Percentiles rank a stretch among this genome's conserved stretches.
These are phyloP conservation scores for Leccinum obscurum DNA, from an alignment of 768 basidiomycete species.

Conservation along the genomic window DNA sequence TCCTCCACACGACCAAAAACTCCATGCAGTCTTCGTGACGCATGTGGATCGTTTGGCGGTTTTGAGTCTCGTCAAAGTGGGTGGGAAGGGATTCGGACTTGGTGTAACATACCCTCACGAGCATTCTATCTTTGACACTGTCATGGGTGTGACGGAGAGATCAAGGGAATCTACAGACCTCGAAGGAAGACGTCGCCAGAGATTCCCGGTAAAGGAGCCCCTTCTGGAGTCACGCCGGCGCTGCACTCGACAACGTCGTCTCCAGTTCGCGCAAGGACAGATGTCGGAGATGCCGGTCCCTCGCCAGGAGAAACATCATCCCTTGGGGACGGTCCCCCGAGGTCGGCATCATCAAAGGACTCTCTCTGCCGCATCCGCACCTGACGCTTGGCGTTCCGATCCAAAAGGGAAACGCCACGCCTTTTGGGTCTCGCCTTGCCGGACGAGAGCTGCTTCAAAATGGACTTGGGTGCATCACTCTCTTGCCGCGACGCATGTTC, in stretches of 20 bases:
- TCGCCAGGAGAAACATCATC: conserved; percentile 20
- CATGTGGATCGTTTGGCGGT: conserved; percentile 63
- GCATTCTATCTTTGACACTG: conserved; percentile 74
- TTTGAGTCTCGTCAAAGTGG: conserved; percentile 64
- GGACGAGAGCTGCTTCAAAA: conserved; percentile 23
- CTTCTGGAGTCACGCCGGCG: conserved; percentile 52
- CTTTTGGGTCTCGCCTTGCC: conserved; percentile 8
- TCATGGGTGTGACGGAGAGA: conserved; percentile 14
- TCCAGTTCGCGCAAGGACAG: conserved; percentile 66
- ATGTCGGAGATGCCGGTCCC: conserved; percentile 52
- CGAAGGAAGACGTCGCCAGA: conserved; percentile 66
- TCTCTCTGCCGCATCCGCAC: conserved; percentile 18
- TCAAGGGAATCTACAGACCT: conserved; percentile 48
- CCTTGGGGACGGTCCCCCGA: not conserved
- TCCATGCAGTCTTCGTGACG: conserved; percentile 73
- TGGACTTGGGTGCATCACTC: conserved; percentile 21
- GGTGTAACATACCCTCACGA: conserved; percentile 73
- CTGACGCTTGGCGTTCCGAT: conserved; percentile 13
- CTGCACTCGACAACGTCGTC: conserved; percentile 60
- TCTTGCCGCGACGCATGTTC: conserved; percentile 10
- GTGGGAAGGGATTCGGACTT: conserved; percentile 48
- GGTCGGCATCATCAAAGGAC: conserved; percentile 22
- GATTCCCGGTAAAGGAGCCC: conserved; percentile 18
- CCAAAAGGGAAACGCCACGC: conserved; percentile 16
- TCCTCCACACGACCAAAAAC: conserved; percentile 84